phyloP scores from a whole-genome alignment of 441 rosid species.

The Rhodomyrtus psidioides region DNA sequence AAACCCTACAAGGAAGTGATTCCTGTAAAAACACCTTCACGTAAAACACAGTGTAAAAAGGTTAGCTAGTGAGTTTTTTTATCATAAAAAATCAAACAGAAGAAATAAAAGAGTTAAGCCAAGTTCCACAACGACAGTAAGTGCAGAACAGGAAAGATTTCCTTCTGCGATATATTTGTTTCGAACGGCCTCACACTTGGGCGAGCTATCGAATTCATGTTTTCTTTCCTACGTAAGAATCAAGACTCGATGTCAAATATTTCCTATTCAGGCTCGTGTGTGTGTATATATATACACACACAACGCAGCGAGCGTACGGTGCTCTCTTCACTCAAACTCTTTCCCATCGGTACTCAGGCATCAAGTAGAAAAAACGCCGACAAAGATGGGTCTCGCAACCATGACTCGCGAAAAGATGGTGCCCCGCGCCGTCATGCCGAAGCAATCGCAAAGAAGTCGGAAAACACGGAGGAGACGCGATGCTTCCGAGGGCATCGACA shows the following conservation, averaged over 20 bases:
- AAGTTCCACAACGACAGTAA: no score
- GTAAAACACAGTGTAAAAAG: neutral
- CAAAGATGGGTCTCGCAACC: neutral
- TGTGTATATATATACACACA: neutral
- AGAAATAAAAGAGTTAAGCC: no score
- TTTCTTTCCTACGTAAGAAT: neutral
- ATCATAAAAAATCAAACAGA: no score
- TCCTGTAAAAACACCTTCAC: neutral
- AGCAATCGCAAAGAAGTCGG: neutral
- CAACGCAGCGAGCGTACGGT: neutral
- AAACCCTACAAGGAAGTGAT: neutral
- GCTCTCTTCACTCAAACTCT: no score
- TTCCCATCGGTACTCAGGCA: no score
- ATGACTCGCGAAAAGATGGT: neutral
- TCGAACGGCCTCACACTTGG: no score
- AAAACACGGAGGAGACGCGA: neutral
- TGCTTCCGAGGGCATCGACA: neutral
- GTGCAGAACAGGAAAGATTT: no score
- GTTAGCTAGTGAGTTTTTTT: neutral
- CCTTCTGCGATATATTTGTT: no score
- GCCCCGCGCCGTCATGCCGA: neutral
- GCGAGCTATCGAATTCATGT: neutral
- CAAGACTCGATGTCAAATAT: neutral
- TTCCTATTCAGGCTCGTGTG: neutral
- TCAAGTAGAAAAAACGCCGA: no score